Conservation (phyloP, 345 rosid genomes). For the Lepidium didymum region DNA sequence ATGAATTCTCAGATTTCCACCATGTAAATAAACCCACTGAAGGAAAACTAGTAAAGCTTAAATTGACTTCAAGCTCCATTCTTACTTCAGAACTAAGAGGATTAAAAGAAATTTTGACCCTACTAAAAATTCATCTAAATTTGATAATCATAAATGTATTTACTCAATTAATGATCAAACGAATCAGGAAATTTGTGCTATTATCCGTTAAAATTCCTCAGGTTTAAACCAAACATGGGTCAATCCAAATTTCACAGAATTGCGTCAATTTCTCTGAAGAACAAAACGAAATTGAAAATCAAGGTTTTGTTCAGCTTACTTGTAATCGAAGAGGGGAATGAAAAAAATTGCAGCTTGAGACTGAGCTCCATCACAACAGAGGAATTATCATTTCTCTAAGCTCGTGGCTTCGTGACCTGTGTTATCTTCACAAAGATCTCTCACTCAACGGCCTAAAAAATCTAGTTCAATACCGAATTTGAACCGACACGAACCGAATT, state of each 20-base stretch:
- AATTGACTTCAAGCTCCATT: neutral
- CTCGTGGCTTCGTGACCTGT: neutral
- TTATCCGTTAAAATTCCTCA: neutral
- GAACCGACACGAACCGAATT: neutral
- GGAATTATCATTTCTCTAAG: neutral
- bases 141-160: neutral
- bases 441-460: constrained; percentile 3
- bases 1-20: too few relatives aligned
- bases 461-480: neutral
- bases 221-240: too few relatives aligned
- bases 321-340: constrained; percentile 10
- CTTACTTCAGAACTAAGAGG: neutral
- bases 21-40: neutral
- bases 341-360: constrained; percentile 22
- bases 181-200: neutral
- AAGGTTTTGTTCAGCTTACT: constrained; percentile 18
- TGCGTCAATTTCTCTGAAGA: neutral
- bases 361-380: constrained; percentile 21
- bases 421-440: neutral
- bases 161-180: neutral
- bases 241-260: neutral
- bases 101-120: neutral
- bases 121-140: neutral
- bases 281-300: neutral
- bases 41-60: neutral